Evolutionary conservation across 441 rosid genomes (phyloP), one percentile per base, ranked within the genome.

Genomic region (Populus tomentosa): DNA sequence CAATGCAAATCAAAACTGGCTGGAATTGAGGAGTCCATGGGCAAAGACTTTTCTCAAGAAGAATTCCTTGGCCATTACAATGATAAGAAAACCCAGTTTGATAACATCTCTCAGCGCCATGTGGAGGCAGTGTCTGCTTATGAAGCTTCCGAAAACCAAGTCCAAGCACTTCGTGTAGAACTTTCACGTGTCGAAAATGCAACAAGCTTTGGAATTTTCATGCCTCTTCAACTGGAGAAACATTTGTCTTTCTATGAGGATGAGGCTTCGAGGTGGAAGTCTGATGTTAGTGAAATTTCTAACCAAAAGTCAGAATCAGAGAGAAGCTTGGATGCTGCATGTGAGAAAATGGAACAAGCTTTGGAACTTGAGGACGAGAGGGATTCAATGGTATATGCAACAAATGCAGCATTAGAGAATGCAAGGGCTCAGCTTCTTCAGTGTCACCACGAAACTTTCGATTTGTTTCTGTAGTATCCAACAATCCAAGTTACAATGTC

Each of bases 201-300:
- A 26, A 26, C 28, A 26, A 26, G 28, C 28, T 26, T 26, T 26
- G 28, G 28, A 26, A 26, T 26, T 26, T 26, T 26, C 23, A 33
- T 28, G 73, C 84, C 82, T 67, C 53, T 59, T 32, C 72, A 69
- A 75, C 75, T 84, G 16, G 83, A 82, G 80, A 77, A 79, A 42
- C 84, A 76, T 36, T 5, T 74, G 42, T 36, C 61, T 7, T 59
- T n/a, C 35, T 87, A 77, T n/a, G 81, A 83, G 61, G 78, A 82
- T 10, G 81, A 84, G 84, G 78, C 85, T 46, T 80, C 59, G 35
- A 68, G 73, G 11, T 81, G 56, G 23, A 76, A 84, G 79, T 69
- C 59, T 66, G 69, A 30, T 21, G 76, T 78, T 61, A 64, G 59
- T 67, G 69, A 77, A 61, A 67, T 74, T 56, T 72, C 64, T 20